A percentile compares a stretch with the other conserved stretches of the same genome.
These are phyloP conservation scores for Mucor indicus DNA, from an alignment of 371 early-diverging fungal genomes.

Conservation along the genomic window DNA sequence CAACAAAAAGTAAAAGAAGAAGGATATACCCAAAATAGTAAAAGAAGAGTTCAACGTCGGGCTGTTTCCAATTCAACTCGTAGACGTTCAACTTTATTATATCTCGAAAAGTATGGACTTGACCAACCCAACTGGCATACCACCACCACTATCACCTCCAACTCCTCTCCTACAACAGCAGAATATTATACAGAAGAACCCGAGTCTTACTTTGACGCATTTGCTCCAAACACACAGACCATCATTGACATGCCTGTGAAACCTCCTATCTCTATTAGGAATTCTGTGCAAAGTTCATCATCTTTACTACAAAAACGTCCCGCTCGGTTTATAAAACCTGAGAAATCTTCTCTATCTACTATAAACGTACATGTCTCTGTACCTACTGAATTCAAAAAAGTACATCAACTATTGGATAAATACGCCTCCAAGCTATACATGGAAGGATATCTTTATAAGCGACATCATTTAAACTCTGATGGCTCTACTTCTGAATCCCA, in stretches of 20 bases:
- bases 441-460: constrained; percentile 64
- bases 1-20: no score
- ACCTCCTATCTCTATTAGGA: constrained; percentile 30
- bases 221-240: constrained; percentile 4
- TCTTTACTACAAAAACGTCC: constrained; percentile 36
- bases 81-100: constrained; percentile 23
- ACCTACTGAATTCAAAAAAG: constrained; percentile 12
- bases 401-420: constrained; percentile 43
- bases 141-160: no score
- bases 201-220: constrained; percentile 1
- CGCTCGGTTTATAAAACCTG: constrained; percentile 34
- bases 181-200: constrained; percentile 10
- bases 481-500: constrained; percentile 46
- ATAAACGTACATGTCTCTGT: background rate
- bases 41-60: constrained; percentile 1
- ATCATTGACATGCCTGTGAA: constrained; percentile 9
- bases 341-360: constrained; percentile 2
- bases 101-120: constrained; percentile 30
- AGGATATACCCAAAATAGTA: no score
- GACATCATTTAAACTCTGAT: constrained; percentile 57
- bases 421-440: constrained; percentile 67
- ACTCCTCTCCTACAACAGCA: no score
- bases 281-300: constrained; percentile 19
- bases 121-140: constrained; percentile 25
- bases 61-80: constrained; percentile 17